These are phyloP conservation scores for Xylogone sp. DNA, from an alignment of 2,329 filamentous ascomycete species.

Conservation along the genomic window DNA sequence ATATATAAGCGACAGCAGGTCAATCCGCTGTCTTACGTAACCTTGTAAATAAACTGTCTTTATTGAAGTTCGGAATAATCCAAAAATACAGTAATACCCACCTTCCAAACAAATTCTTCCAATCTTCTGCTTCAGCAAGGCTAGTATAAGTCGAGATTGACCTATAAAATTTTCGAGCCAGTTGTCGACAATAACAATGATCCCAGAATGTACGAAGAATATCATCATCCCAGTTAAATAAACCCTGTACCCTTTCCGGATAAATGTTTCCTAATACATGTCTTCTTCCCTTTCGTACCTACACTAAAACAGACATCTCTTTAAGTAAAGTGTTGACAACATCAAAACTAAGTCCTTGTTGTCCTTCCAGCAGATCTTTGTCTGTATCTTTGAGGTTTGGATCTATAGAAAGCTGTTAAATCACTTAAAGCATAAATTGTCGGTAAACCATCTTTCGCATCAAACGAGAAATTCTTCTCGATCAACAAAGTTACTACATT, in stretches of 20 bases:
- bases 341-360: neutral
- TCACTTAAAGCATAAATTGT: too few species aligned
- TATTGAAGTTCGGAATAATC: slow-evolving; percentile 1
- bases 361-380: neutral
- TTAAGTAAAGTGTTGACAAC: neutral
- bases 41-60: slow-evolving; percentile 1
- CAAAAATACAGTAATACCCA: neutral
- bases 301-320: neutral
- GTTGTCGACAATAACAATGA: slow-evolving; percentile 1
- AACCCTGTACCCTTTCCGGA: neutral
- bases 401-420: neutral
- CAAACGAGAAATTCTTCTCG: too few species aligned
- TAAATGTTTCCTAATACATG: neutral
- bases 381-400: neutral
- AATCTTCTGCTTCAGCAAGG: slow-evolving; percentile 1
- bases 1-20: neutral
- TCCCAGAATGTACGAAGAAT: slow-evolving; percentile 2
- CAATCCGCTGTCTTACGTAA: neutral
- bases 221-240: slow-evolving; percentile 2
- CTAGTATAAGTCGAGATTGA: slow-evolving; percentile 2
- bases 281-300: neutral
- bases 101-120: slow-evolving; percentile 3
- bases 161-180: slow-evolving; percentile 3
- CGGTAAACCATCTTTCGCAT: too few species aligned
- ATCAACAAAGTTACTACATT: too few species aligned